Evolutionary conservation across 306 rosid genomes (phyloP).

Genomic region (Datisca glomerata): DNA sequence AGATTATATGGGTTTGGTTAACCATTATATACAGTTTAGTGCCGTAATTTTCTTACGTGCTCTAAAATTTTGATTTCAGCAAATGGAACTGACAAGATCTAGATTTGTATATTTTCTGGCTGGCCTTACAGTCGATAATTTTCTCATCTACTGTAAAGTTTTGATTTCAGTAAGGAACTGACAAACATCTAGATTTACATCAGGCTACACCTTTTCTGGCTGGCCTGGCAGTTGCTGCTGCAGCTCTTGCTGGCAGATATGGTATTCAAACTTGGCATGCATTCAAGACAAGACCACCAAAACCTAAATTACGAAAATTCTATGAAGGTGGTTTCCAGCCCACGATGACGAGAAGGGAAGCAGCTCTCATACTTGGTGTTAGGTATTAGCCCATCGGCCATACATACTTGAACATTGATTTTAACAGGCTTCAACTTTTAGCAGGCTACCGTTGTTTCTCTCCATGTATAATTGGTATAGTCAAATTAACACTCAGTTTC

Average conservation of each 20-base stretch:
- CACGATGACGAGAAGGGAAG: constrained; percentile 60
- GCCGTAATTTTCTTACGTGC: too few species aligned
- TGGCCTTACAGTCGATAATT: too few species aligned
- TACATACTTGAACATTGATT: not conserved
- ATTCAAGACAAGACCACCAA: constrained; percentile 42
- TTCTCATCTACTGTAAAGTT: too few species aligned
- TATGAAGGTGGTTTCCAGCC: constrained; percentile 68
- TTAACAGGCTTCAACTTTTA: too few species aligned
- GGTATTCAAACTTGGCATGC: constrained; percentile 46
- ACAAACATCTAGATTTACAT: constrained; percentile 13
- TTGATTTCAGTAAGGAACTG: too few species aligned
- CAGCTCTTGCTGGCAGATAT: constrained; percentile 35
- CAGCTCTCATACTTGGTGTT: constrained; percentile 63
- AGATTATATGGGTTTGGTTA: too few species aligned
- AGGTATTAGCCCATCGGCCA: constrained; percentile 36
- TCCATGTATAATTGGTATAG: too few species aligned
- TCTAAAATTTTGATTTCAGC: too few species aligned
- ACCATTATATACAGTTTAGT: too few species aligned
- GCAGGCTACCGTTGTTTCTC: not conserved
- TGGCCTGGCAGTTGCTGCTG: constrained; percentile 63
- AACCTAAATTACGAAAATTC: constrained; percentile 38
- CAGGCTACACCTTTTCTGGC: constrained; percentile 66
- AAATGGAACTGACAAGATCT: too few species aligned
- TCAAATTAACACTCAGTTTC: too few species aligned
- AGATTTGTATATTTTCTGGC: too few species aligned